Percentiles rank a stretch among this genome's conserved stretches.
Conservation (phyloP, 345 rosid genomes). For the Eucalyptus guilfoylei region DNA sequence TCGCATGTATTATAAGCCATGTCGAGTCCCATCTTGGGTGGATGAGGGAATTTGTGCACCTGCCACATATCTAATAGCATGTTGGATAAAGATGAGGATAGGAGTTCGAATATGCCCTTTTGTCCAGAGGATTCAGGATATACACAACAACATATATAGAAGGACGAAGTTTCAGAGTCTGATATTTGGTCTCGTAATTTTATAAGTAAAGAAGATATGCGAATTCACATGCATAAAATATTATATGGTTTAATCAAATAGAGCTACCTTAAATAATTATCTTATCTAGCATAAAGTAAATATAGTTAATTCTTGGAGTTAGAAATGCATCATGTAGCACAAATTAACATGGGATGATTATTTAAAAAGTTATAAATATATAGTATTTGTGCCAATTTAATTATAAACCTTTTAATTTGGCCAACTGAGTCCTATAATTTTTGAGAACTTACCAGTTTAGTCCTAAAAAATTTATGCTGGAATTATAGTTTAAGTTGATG, state of each 20-base stretch:
- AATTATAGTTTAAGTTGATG: not conserved
- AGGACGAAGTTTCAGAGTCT: not conserved
- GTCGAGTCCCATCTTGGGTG: not conserved
- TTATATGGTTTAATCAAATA: not conserved
- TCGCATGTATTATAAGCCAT: not conserved
- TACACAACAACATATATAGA: not conserved
- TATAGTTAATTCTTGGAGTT: not conserved
- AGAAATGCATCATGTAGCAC: not conserved
- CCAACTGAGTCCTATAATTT: not conserved
- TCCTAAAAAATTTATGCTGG: not conserved
- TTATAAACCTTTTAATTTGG: not conserved
- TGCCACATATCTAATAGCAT: not conserved
- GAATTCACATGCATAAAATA: not conserved
- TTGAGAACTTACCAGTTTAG: not conserved
- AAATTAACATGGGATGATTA: not conserved
- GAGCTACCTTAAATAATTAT: not conserved
- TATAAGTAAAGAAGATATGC: not conserved
- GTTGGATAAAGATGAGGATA: not conserved
- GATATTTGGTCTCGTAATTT: not conserved
- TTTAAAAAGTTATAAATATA: not conserved
- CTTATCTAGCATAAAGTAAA: not conserved
- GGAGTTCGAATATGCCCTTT: not conserved
- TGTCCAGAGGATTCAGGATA: not conserved
- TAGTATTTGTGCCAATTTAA: fast-evolving
- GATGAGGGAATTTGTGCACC: not conserved